phyloP scores from a whole-genome alignment of 805 yeast species.

The Hemisphaericaspora nanyangensis region DNA sequence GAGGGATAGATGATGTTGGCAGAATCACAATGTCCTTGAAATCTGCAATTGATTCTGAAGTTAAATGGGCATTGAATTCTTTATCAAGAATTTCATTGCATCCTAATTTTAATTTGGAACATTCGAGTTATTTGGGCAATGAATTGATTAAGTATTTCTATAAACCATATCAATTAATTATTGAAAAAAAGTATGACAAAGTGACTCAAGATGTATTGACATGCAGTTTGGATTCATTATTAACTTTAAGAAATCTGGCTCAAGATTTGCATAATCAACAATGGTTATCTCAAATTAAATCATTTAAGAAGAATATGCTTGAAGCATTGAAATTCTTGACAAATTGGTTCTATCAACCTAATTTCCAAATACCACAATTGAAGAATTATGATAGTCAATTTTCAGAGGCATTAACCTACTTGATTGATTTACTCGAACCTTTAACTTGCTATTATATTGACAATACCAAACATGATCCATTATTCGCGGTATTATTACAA shows the following conservation, averaged over 20 bases:
- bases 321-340: slow-evolving; percentile 40
- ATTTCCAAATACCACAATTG: slow-evolving; percentile 15
- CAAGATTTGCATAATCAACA: slow-evolving; percentile 85
- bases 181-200: slow-evolving; percentile 13
- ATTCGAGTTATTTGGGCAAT: slow-evolving; percentile 31
- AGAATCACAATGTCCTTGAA: slow-evolving; percentile 70
- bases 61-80: slow-evolving; percentile 66
- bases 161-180: slow-evolving; percentile 26
- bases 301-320: slow-evolving; percentile 44
- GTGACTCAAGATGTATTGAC: slow-evolving; percentile 19
- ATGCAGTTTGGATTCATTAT: slow-evolving; percentile 43
- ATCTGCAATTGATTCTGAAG: slow-evolving; percentile 61
- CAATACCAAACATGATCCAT: slow-evolving; percentile 62
- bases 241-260: slow-evolving; percentile 74
- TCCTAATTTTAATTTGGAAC: slow-evolving; percentile 46
- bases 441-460: slow-evolving; percentile 80
- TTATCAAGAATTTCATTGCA: slow-evolving; percentile 46
- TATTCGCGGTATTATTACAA: slow-evolving; percentile 54
- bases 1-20: slow-evolving; percentile 60
- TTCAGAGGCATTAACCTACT: slow-evolving; percentile 61
- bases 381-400: slow-evolving; percentile 25
- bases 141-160: slow-evolving; percentile 36
- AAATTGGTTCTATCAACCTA: slow-evolving; percentile 27
- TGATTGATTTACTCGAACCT: slow-evolving; percentile 79
- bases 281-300: slow-evolving; percentile 54